Evolutionary conservation across 2,329 filamentous ascomycete genomes (phyloP).

Genomic region (Trichoderma sp.): DNA sequence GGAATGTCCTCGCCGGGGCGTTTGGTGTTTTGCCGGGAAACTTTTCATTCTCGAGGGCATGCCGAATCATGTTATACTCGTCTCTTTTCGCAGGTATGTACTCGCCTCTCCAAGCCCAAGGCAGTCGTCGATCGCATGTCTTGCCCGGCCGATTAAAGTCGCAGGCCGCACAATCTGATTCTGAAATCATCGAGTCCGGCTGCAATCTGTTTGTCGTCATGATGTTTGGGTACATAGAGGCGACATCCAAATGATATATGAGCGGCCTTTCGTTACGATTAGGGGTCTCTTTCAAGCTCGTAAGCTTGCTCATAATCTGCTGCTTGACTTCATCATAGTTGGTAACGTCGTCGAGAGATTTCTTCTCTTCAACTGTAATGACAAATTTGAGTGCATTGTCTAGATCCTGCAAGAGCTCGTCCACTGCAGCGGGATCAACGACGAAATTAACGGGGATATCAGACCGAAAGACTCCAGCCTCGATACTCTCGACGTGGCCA

Average conservation of each 20-base stretch:
- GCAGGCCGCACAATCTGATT: constrained; percentile 93
- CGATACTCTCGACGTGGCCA: constrained; percentile 98
- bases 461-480: constrained; percentile 92
- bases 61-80: constrained; percentile 98
- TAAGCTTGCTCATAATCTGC: constrained; percentile 71
- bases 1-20: constrained; percentile 68
- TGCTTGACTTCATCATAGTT: constrained; percentile 83
- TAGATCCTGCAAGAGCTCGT: constrained; percentile 81
- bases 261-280: constrained; percentile 81
- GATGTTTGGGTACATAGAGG: constrained; percentile 99
- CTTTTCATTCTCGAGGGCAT: constrained; percentile 84
- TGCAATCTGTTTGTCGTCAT: constrained; percentile 99
- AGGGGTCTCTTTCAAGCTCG: constrained; percentile 73
- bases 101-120: constrained; percentile 98
- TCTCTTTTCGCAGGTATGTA: constrained; percentile 94
- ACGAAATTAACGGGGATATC: constrained; percentile 95
- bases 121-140: constrained; percentile 89
- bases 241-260: constrained; percentile 97
- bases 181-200: constrained; percentile 97
- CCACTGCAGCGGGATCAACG: constrained; percentile 82
- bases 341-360: constrained; percentile 71
- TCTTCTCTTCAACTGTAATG: constrained; percentile 79
- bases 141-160: constrained; percentile 98
- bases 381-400: constrained; percentile 88
- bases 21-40: constrained; percentile 80